Evolutionary conservation across 352 stramenopile species (phyloP).

Genomic region (Pythium grandisporangium): DNA sequence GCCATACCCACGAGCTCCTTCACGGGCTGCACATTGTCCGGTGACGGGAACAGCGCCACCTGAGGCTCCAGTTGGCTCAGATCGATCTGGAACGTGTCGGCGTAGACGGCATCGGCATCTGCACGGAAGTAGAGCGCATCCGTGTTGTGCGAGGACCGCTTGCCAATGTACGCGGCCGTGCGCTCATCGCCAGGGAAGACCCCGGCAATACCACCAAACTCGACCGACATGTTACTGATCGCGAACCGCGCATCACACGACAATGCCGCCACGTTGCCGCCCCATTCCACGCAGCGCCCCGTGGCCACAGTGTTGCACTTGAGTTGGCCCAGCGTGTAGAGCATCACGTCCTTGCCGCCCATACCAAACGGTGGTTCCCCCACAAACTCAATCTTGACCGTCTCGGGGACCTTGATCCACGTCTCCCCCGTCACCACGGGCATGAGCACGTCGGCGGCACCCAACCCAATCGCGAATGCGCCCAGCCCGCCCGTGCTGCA

Average conservation of each 20-base stretch:
- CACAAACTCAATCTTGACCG: constrained; percentile 78
- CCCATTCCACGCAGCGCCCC: constrained; percentile 68
- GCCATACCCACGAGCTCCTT: constrained; percentile 59
- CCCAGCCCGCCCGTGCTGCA: constrained; percentile 70
- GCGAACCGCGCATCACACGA: constrained; percentile 79
- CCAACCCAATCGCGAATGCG: constrained; percentile 70
- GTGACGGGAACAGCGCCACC: constrained; percentile 70
- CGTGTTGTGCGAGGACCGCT: constrained; percentile 60
- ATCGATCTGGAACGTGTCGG: constrained; percentile 69
- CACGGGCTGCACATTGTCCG: constrained; percentile 71
- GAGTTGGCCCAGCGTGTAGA: constrained; percentile 75
- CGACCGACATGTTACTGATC: constrained; percentile 81
- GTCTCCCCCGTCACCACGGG: constrained; percentile 79
- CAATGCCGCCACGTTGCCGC: constrained; percentile 65
- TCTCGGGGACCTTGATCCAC: constrained; percentile 84
- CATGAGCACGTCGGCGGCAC: constrained; percentile 77
- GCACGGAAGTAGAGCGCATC: constrained; percentile 79
- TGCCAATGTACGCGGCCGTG: constrained; percentile 73
- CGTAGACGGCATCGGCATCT: constrained; percentile 64
- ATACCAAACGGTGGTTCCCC: constrained; percentile 57
- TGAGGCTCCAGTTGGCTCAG: constrained; percentile 58
- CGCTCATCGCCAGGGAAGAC: constrained; percentile 73
- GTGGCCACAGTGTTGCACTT: constrained; percentile 85
- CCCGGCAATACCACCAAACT: constrained; percentile 79
- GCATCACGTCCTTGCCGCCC: constrained; percentile 83